Evolutionary conservation across 306 rosid genomes (phyloP), one percentile per base, ranked within the genome.

Genomic region (Prunus kanzakura): DNA sequence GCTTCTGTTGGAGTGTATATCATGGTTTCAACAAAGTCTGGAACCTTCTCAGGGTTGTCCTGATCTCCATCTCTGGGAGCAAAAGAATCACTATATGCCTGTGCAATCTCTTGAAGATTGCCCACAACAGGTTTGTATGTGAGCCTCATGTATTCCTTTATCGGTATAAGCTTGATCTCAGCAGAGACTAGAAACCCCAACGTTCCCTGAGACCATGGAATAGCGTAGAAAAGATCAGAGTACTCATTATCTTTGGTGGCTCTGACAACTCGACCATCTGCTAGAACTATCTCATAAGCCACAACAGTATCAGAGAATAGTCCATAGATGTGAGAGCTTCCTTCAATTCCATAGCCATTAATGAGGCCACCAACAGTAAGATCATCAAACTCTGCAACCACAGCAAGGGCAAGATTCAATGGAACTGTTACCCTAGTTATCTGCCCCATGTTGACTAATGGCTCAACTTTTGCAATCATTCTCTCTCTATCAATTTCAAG

Each of bases 171-270:
- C 85, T 76, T 90, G 85, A 95, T 89, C 86, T 95, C 98, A 32
- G 98, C 98, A 81, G 98, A 85, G 60, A 92, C 97, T 62, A 95
- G 97, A 82, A 95, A 86, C 51, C 98, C 98, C 11, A 95, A 87
- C 61, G 98, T 95, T 73, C 98, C 98, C 80, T 95, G 98, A 66
- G 98, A 95, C 98, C 98, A 95, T 0, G 98, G 98, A 84, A 95
- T 83, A 27, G 90, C 87, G 68, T 90, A 77, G 82, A 84, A 95
- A 73, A 95, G 96, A 88, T 95, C 98, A 2, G 98, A 84, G 83
- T 76, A 89, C 67, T 92, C 98, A 30, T 95, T 95, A 69, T 95
- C 97, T 84, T 72, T 87, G 46, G 98, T 95, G 61, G 97, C 98
- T 80, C 91, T 89, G 76, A 95, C 97, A 79, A 95, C 90, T n/a